These are phyloP conservation scores for Xerocomus nothofagi DNA, from an alignment of 1,284 basidiomycete genomes.

Conservation along the genomic window DNA sequence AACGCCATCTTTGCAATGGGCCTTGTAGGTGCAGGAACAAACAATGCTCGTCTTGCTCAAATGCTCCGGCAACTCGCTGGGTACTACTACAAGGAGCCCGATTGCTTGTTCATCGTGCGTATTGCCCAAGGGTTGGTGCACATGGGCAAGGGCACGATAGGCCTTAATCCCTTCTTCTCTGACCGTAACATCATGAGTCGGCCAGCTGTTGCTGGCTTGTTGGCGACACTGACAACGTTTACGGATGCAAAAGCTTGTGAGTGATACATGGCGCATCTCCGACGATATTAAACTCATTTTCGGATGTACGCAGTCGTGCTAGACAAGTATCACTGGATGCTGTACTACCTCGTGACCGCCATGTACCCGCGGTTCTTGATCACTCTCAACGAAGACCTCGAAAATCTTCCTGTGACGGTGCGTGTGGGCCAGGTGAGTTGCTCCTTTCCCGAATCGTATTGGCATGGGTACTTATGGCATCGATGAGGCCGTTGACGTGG, in stretches of 20 bases:
- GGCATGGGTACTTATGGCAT: slow-evolving; percentile 2
- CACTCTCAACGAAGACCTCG: slow-evolving; percentile 90
- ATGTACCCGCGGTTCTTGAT: slow-evolving; percentile 99
- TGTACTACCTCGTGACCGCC: slow-evolving; percentile 91
- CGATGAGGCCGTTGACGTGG: slow-evolving; percentile 78
- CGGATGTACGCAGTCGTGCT: slow-evolving; percentile 66
- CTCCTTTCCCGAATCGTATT: not conserved
- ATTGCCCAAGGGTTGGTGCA: slow-evolving; percentile 96
- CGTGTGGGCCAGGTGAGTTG: slow-evolving; percentile 84
- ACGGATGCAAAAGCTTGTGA: slow-evolving; percentile 91
- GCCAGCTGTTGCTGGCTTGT: slow-evolving; percentile 87
- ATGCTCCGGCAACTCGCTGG: slow-evolving; percentile 96
- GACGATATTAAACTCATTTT: slow-evolving; percentile 4
- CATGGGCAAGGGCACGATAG: slow-evolving; percentile 99
- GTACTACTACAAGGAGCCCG: slow-evolving; percentile 97
- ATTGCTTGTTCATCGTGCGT: slow-evolving; percentile 96
- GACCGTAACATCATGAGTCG: slow-evolving; percentile 91
- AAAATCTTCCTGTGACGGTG: slow-evolving; percentile 85
- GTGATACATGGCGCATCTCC: slow-evolving; percentile 35
- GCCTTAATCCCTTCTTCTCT: slow-evolving; percentile 96
- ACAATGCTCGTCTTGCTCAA: slow-evolving; percentile 96
- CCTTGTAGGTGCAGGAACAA: slow-evolving; percentile 95
- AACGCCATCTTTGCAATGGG: slow-evolving; percentile 99
- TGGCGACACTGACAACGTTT: slow-evolving; percentile 89
- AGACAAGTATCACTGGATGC: slow-evolving; percentile 97